Percentiles rank a stretch among this genome's conserved stretches.
Conservation (phyloP, 1,284 basidiomycete genomes). For the Moesziomyces sp. region DNA sequence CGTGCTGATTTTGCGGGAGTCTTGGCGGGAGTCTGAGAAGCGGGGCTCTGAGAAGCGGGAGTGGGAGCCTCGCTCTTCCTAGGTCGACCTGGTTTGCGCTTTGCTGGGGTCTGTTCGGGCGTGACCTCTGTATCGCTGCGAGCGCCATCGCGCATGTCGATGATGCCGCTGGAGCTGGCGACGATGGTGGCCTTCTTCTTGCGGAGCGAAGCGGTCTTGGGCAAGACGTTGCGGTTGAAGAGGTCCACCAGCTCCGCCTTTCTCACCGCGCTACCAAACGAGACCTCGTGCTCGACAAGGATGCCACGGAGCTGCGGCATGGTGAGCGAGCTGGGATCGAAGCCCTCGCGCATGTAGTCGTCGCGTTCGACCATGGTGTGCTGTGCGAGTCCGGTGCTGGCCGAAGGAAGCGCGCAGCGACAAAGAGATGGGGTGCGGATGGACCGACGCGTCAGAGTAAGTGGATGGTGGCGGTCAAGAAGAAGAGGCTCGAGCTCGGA, state of each 20-base stretch:
- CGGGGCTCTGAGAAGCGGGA: slow-evolving; percentile 11
- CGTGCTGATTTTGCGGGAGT: slow-evolving; percentile 23
- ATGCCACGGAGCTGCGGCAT: slow-evolving; percentile 83
- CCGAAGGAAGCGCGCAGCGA: background rate
- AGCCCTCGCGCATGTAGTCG: slow-evolving; percentile 82
- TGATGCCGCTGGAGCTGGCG: slow-evolving; percentile 66
- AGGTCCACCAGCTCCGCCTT: slow-evolving; percentile 85
- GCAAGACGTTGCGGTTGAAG: slow-evolving; percentile 74
- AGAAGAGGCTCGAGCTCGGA: too few species aligned
- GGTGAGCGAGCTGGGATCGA: slow-evolving; percentile 81
- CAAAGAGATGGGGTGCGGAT: background rate
- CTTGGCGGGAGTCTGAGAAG: slow-evolving; percentile 16
- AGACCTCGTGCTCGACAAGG: slow-evolving; percentile 82
- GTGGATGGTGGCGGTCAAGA: background rate
- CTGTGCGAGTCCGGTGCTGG: background rate
- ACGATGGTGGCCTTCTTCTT: slow-evolving; percentile 74
- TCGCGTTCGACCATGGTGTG: slow-evolving; percentile 40
- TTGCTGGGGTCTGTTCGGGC: slow-evolving; percentile 33
- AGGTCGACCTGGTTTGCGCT: slow-evolving; percentile 41
- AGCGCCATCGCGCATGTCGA: slow-evolving; percentile 67
- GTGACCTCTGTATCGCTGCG: slow-evolving; percentile 9
- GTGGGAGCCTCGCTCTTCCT: slow-evolving; percentile 40
- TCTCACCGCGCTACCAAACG: slow-evolving; percentile 80
- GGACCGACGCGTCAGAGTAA: background rate
- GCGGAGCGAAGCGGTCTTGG: slow-evolving; percentile 36